phyloP scores from a whole-genome alignment of 768 basidiomycete species.

The Cystofilobasidium bisporidii region DNA sequence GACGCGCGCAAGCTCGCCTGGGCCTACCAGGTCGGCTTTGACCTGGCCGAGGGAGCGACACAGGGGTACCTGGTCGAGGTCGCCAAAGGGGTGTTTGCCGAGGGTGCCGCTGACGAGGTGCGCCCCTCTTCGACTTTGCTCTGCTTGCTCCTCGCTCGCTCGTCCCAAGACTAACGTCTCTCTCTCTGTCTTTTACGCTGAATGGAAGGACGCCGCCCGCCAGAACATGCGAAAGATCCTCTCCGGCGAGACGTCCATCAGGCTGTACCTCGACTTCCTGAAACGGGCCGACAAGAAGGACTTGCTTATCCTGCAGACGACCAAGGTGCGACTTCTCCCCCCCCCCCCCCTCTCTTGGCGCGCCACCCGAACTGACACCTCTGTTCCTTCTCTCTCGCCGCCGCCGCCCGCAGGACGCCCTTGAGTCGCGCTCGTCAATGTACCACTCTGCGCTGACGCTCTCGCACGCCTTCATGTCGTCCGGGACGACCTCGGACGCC shows the following conservation, averaged over 20 bases:
- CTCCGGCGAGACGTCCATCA: conserved; percentile 81
- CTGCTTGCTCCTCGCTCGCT: not conserved
- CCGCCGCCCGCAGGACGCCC: conserved; percentile 55
- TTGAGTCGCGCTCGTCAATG: conserved; percentile 90
- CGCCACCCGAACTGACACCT: not conserved
- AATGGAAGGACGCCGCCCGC: conserved; percentile 24
- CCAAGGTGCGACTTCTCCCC: conserved; percentile 54
- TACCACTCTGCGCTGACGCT: conserved; percentile 94
- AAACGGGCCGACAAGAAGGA: conserved; percentile 90
- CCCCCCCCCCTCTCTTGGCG: too few species aligned
- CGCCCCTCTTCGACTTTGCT: not conserved
- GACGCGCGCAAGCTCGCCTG: conserved; percentile 30
- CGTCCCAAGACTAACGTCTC: too few species aligned
- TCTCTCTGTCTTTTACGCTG: not conserved
- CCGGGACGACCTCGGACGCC: conserved; percentile 90
- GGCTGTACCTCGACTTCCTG: conserved; percentile 88
- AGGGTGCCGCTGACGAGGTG: not conserved
- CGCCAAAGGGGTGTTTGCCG: conserved; percentile 42
- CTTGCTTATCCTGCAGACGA: conserved; percentile 78
- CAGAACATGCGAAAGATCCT: conserved; percentile 66
- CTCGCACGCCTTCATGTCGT: conserved; percentile 94
- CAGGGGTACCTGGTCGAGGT: conserved; percentile 75
- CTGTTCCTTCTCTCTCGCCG: not conserved
- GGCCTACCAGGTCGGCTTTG: conserved; percentile 93
- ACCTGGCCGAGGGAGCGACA: conserved; percentile 83